Evolutionary conservation across 1,284 basidiomycete genomes (phyloP).

Genomic region (Pseudozyma sp.): DNA sequence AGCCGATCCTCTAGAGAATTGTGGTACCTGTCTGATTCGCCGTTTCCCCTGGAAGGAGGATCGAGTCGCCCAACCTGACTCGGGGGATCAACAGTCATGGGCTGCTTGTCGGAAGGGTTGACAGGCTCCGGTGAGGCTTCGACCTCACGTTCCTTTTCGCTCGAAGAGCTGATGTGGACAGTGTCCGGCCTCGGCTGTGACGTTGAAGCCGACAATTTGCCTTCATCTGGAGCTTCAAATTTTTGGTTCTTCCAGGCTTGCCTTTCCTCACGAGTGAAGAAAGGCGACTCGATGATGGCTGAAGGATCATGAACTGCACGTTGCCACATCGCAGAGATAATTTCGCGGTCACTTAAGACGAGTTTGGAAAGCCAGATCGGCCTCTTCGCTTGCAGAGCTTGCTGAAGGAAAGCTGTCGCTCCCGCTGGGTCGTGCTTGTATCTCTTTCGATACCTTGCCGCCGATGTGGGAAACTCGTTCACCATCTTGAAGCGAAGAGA

Average conservation of each 20-base stretch:
- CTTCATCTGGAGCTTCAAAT: background rate
- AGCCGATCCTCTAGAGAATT: no score
- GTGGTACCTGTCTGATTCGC: no score
- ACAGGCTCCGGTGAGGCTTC: background rate
- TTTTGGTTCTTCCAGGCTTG: no score
- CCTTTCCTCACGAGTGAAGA: background rate
- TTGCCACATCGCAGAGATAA: background rate
- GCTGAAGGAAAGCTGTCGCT: background rate
- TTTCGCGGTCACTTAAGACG: background rate
- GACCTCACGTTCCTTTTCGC: background rate
- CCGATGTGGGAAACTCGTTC: constrained; percentile 16
- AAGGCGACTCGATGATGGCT: background rate
- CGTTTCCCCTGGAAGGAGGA: no score
- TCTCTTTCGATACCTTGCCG: background rate
- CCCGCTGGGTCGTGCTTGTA: background rate
- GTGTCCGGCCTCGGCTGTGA: no score
- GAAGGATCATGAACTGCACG: background rate
- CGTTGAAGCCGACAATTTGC: no score
- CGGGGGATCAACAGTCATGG: no score
- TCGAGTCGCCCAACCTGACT: no score
- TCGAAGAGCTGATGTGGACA: background rate
- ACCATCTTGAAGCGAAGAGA: background rate
- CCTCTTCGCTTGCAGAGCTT: background rate
- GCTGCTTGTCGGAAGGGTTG: no score
- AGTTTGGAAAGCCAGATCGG: constrained; percentile 9